Percentiles rank a stretch among this genome's conserved stretches.
These are phyloP conservation scores for Conringia planisiliqua DNA, from an alignment of 345 rosid species.

Conservation along the genomic window DNA sequence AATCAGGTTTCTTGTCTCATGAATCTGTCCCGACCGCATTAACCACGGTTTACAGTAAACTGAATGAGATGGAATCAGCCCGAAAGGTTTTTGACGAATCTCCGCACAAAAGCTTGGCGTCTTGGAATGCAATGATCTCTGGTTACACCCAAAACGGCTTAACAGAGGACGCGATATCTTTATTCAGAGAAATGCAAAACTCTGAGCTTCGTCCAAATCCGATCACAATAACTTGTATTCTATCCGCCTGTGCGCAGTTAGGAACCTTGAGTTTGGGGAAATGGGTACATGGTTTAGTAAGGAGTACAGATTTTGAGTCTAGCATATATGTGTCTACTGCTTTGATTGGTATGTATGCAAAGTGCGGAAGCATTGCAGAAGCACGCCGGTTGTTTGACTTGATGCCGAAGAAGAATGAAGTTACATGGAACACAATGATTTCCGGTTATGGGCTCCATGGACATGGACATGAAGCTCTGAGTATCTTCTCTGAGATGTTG, in stretches of 20 bases:
- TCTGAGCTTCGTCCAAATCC: conserved; percentile 56
- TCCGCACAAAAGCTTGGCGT: conserved; percentile 56
- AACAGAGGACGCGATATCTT: conserved; percentile 60
- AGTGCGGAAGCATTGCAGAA: conserved; percentile 70
- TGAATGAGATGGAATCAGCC: conserved; percentile 59
- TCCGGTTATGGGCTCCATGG: conserved; percentile 87
- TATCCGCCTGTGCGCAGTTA: conserved; percentile 79
- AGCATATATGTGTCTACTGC: conserved; percentile 72
- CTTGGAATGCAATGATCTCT: conserved; percentile 86
- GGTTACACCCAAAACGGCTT: conserved; percentile 80
- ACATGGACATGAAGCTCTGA: conserved; percentile 60
- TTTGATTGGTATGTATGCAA: conserved; percentile 78
- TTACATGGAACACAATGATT: conserved; percentile 87
- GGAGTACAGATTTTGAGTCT: conserved; percentile 45
- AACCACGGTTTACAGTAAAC: conserved; percentile 57
- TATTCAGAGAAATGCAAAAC: conserved; percentile 62
- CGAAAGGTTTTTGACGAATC: conserved; percentile 52
- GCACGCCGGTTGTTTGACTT: conserved; percentile 57
- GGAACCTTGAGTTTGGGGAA: conserved; percentile 70
- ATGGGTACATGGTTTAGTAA: conserved; percentile 61
- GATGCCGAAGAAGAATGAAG: conserved; percentile 61
- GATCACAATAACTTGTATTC: conserved; percentile 60
- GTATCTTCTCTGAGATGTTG: conserved; percentile 54
- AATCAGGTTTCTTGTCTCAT: conserved; percentile 44
- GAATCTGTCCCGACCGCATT: conserved; percentile 60